Base-by-base conservation (phyloP, 2,329 filamentous ascomycete genomes). In the Sphaceloma murrayae region DNA sequence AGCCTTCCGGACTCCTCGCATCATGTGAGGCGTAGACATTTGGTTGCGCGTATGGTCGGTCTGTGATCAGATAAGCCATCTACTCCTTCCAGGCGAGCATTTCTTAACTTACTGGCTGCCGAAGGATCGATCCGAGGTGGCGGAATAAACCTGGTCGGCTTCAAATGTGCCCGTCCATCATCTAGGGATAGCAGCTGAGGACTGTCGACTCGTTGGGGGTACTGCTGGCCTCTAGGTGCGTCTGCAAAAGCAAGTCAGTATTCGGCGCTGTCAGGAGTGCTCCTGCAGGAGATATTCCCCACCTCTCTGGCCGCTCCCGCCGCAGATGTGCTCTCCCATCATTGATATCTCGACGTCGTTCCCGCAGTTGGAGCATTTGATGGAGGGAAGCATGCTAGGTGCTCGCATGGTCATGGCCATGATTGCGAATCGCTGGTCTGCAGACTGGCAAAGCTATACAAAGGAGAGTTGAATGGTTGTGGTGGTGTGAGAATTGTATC, bases 281-380 rank as follows among this genome's bases (percentile, higher is more conserved):
- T 57, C 64, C 56, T 46, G 63, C 57, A 43, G 51, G 54, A n/a
- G n/a, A n/a, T n/a, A 40, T 40, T 39, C 36, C 36, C 36, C 36
- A 40, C 36, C 36, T 26, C 26, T 40, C 36, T 40, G 36, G 6
- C 36, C 36, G 36, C 36, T 40, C 17, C 36, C 36, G 11, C 50
- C 60, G 61, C 86, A 94, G 48, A 82, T 59, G 66, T 94, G 86
- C 46, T 91, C 85, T 49, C 83, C 85, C 82, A 94, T 87, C 59
- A 78, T 68, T 24, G 82, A 83, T 54, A 94, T 91, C 60, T 86
- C 80, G 46, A 94, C 83, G 57, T 88, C 76, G 30, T 68, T 63
- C 30, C 78, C 76, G 60, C 86, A 94, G 66, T 73, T 78, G 43
- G 86, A 93, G 65, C 86, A 94, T 71, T 89, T 94, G 65, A 94